Conservation (phyloP, 1,284 basidiomycete species). For the Ceratobasidium sp. region DNA sequence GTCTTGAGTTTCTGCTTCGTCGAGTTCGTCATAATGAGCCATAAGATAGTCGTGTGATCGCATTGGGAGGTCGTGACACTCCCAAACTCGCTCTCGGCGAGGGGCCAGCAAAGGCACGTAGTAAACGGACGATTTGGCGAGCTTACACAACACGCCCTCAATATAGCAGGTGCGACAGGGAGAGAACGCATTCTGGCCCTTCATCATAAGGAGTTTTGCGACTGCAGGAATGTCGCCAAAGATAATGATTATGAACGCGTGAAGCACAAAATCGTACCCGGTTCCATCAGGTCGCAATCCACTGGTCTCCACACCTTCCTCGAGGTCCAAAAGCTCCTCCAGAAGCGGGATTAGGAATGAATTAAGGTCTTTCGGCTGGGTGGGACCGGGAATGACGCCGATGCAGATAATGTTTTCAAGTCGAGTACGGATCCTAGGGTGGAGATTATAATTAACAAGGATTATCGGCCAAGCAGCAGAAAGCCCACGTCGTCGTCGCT, state of each 20-base stretch:
- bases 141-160: slow-evolving; percentile 44
- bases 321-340: slow-evolving; percentile 30
- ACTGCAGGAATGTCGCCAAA: slow-evolving; percentile 49
- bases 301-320: slow-evolving; percentile 16
- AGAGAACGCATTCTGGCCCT: slow-evolving; percentile 47
- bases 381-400: slow-evolving; percentile 39
- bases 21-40: background rate
- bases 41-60: slow-evolving; percentile 9
- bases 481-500: slow-evolving; percentile 44
- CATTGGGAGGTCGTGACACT: slow-evolving; percentile 34
- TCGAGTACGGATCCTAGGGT: slow-evolving; percentile 28
- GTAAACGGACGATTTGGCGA: slow-evolving; percentile 42
- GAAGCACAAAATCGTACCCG: slow-evolving; percentile 38
- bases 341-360: slow-evolving; percentile 38
- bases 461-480: slow-evolving; percentile 46
- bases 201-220: slow-evolving; percentile 46
- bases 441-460: slow-evolving; percentile 40
- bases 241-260: slow-evolving; percentile 35
- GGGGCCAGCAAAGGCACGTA: slow-evolving; percentile 49
- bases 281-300: background rate
- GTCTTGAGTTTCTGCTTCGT: background rate
- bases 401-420: slow-evolving; percentile 35
- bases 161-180: slow-evolving; percentile 50
- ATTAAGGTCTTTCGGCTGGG: slow-evolving; percentile 35
- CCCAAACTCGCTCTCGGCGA: slow-evolving; percentile 27